Evolutionary conservation across 164 flowering plant species (phyloP).

Genomic region (Protea cynaroides): DNA sequence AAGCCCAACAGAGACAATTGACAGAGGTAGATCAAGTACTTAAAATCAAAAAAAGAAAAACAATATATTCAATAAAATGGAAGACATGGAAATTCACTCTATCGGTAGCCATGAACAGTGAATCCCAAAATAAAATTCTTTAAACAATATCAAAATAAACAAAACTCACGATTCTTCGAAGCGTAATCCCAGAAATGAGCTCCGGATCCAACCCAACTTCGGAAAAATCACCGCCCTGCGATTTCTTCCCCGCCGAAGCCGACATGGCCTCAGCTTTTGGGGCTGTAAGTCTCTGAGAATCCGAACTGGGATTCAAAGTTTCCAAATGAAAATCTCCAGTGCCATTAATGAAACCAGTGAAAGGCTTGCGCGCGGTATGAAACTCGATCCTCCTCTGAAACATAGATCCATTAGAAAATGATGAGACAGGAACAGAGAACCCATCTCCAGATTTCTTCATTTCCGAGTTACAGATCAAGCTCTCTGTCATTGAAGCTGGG

Average conservation of each 20-base stretch:
- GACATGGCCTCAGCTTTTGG: no score
- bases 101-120: not conserved
- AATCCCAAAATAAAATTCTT: not conserved
- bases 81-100: not conserved
- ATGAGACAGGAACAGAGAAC: not conserved
- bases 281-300: conserved; percentile 4
- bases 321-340: conserved; percentile 49
- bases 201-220: conserved; percentile 68
- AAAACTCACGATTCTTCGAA: conserved; percentile 68
- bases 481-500: conserved; percentile 14
- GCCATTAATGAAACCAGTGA: conserved; percentile 20
- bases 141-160: not conserved
- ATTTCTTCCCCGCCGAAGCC: conserved; percentile 21
- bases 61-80: not conserved
- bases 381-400: conserved; percentile 49
- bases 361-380: conserved; percentile 47
- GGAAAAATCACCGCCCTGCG: conserved; percentile 21
- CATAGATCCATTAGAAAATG: conserved; percentile 10
- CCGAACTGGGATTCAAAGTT: conserved; percentile 54
- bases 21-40: no score
- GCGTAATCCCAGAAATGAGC: conserved; percentile 46
- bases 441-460: conserved; percentile 9
- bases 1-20: no score
- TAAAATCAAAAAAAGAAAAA: no score
- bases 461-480: conserved; percentile 8